Conservation (phyloP, 768 basidiomycete genomes). For the Termitomyces sp. region DNA sequence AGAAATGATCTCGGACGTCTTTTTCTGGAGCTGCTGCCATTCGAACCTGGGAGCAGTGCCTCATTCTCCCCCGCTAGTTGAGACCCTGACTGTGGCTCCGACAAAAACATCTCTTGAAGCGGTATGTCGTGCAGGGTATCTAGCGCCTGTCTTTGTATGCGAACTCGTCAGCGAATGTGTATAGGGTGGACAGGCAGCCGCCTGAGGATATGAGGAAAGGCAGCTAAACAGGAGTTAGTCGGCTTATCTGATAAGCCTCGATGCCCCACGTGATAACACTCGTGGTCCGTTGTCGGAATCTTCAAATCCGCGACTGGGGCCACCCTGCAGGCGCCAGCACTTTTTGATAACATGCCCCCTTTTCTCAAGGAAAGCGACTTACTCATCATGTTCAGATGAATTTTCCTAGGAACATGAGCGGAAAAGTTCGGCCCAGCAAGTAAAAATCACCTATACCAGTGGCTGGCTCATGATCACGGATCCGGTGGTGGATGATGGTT, state of each 20-base stretch:
- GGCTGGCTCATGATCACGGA: background rate
- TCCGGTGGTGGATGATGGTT: background rate
- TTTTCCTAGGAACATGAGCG: background rate
- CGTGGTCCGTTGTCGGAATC: background rate
- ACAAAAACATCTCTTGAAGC: conserved; percentile 5
- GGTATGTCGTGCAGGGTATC: conserved; percentile 6
- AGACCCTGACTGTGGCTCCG: background rate
- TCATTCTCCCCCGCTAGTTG: conserved; percentile 11
- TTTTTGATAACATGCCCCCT: background rate
- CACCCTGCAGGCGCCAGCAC: background rate
- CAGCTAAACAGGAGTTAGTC: background rate
- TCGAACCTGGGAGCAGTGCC: conserved; percentile 14
- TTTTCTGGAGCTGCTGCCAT: conserved; percentile 5
- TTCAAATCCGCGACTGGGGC: background rate
- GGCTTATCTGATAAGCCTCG: conserved; percentile 16
- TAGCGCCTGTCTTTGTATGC: background rate
- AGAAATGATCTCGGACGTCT: conserved; percentile 10
- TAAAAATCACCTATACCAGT: background rate
- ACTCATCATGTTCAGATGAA: background rate
- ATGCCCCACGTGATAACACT: background rate
- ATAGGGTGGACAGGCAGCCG: background rate
- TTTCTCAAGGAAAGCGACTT: background rate
- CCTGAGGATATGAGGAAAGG: background rate
- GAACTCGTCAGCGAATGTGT: background rate
- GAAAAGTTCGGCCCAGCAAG: background rate